These are phyloP conservation scores for Yarrowia yakushimensis DNA, from an alignment of 805 yeast species.

Conservation along the genomic window DNA sequence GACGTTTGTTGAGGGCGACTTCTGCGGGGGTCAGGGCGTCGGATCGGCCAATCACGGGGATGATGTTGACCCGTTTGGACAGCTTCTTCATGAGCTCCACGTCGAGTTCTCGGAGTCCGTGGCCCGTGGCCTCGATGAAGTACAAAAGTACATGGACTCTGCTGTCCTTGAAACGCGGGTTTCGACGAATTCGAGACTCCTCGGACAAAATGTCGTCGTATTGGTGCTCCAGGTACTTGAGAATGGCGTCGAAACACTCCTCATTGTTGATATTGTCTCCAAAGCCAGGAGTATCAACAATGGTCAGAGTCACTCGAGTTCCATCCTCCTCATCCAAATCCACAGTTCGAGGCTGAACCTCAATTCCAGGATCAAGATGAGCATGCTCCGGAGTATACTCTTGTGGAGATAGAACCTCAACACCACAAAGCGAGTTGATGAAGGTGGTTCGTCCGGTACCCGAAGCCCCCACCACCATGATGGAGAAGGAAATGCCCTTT, in stretches of 20 bases:
- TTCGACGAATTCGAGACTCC: slow-evolving; percentile 70
- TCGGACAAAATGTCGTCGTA: slow-evolving; percentile 70
- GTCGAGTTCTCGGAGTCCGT: slow-evolving; percentile 63
- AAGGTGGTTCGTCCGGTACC: slow-evolving; percentile 76
- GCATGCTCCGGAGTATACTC: slow-evolving; percentile 23
- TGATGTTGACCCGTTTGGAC: slow-evolving; percentile 70
- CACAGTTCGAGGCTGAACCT: slow-evolving; percentile 26
- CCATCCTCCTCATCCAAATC: slow-evolving; percentile 58
- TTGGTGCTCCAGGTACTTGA: slow-evolving; percentile 62
- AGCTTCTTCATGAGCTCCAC: slow-evolving; percentile 66
- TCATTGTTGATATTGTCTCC: slow-evolving; percentile 73
- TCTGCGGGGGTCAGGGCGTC: slow-evolving; percentile 74
- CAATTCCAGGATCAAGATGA: slow-evolving; percentile 22
- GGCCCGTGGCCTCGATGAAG: slow-evolving; percentile 61
- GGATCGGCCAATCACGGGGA: slow-evolving; percentile 78
- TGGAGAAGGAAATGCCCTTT: slow-evolving; percentile 60
- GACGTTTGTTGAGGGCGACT: slow-evolving; percentile 49
- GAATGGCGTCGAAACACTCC: slow-evolving; percentile 47
- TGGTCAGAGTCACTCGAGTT: slow-evolving; percentile 50
- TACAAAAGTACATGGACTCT: slow-evolving; percentile 76
- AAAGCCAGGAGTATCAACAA: slow-evolving; percentile 71
- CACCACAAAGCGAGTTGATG: slow-evolving; percentile 59
- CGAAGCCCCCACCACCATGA: slow-evolving; percentile 68
- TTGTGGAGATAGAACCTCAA: background rate
- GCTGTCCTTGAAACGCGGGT: slow-evolving; percentile 66